Conservation (phyloP, 2,329 filamentous ascomycete species). For the Clarireedia sp. region DNA sequence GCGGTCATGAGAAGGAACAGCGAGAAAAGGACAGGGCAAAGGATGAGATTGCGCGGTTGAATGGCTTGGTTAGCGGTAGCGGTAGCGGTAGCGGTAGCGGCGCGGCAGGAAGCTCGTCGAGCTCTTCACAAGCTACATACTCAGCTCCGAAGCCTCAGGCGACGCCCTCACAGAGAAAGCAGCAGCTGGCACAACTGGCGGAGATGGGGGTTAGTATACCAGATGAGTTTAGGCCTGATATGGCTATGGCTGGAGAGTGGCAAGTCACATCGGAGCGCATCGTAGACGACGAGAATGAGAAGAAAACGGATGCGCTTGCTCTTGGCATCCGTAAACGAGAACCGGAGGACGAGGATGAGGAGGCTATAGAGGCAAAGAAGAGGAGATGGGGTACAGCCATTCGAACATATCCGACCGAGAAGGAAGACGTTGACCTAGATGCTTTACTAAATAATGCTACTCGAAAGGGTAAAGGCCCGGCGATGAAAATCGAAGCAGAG, state of each 20-base stretch:
- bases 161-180: conserved; percentile 61
- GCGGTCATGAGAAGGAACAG: conserved; percentile 70
- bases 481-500: conserved; percentile 18
- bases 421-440: conserved; percentile 33
- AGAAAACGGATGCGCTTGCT: conserved; percentile 35
- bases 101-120: conserved; percentile 18
- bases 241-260: conserved; percentile 90
- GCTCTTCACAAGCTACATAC: conserved; percentile 20
- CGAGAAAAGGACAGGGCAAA: conserved; percentile 76
- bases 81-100: conserved; percentile 33
- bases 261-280: conserved; percentile 44
- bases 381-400: conserved; percentile 34
- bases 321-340: conserved; percentile 54
- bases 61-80: conserved; percentile 57
- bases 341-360: conserved; percentile 54
- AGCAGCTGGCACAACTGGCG: conserved; percentile 79
- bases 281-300: conserved; percentile 35
- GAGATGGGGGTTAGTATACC: conserved; percentile 82
- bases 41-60: conserved; percentile 77
- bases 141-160: conserved; percentile 29
- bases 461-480: conserved; percentile 22
- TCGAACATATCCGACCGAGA: conserved; percentile 28
- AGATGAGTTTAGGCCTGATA: conserved; percentile 65
- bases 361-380: conserved; percentile 52
- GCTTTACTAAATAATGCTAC: conserved; percentile 26